Percentiles rank a stretch among this genome's conserved stretches.
phyloP scores from a whole-genome alignment of 306 rosid genomes.

The Macrotyloma uniflorum region DNA sequence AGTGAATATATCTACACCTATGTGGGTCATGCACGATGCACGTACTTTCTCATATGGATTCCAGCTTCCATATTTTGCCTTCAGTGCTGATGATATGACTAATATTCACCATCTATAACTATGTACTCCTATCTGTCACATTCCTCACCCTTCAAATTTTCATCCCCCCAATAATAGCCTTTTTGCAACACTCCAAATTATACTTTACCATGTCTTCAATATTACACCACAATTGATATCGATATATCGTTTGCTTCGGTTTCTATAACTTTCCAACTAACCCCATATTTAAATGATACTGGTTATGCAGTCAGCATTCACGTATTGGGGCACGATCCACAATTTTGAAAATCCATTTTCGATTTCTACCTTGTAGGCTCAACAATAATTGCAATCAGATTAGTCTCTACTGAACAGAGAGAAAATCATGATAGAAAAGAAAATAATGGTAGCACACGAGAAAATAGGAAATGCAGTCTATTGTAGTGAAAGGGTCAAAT shows the following conservation, averaged over 20 bases:
- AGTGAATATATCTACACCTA: too few species aligned
- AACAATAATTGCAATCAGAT: too few species aligned
- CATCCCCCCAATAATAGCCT: background rate
- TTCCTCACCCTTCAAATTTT: background rate
- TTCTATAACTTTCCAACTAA: background rate
- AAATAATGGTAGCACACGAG: too few species aligned
- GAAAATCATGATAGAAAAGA: too few species aligned
- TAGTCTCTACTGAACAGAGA: too few species aligned
- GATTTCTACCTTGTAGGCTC: too few species aligned
- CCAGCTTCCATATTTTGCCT: background rate
- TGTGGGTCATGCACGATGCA: slow-evolving; percentile 3
- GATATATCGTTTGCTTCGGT: background rate
- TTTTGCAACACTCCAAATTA: background rate
- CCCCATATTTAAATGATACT: background rate
- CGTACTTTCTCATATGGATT: background rate
- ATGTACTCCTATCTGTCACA: background rate
- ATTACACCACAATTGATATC: background rate
- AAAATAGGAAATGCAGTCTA: too few species aligned
- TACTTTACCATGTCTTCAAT: background rate
- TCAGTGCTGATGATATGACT: too few species aligned
- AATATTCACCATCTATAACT: too few species aligned
- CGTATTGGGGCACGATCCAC: too few species aligned
- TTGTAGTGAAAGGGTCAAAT: background rate
- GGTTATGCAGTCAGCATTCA: too few species aligned
- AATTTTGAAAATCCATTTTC: too few species aligned